Conservation (phyloP, 495 filamentous ascomycete genomes). For the Hypoxylon lenormandii region DNA sequence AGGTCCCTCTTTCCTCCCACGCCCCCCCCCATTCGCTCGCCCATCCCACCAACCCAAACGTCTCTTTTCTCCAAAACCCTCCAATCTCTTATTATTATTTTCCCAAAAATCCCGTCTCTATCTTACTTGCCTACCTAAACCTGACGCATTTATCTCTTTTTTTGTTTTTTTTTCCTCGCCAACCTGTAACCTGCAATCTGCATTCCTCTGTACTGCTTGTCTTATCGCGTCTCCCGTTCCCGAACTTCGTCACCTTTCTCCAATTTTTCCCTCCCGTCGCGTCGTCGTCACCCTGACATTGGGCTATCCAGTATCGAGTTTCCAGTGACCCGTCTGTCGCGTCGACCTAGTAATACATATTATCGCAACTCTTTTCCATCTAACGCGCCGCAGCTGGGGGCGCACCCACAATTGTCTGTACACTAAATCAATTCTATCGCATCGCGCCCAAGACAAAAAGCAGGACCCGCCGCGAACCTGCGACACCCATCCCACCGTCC, state of each 20-base stretch:
- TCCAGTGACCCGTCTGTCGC: constrained; percentile 36
- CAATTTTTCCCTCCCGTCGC: constrained; percentile 56
- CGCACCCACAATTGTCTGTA: constrained; percentile 21
- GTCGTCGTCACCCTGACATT: constrained; percentile 58
- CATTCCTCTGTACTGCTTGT: constrained; percentile 41
- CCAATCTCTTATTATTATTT: constrained; percentile 42
- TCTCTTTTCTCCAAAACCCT: constrained; percentile 37
- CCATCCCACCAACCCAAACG: constrained; percentile 30
- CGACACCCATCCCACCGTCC: constrained; percentile 45
- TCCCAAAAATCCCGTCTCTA: constrained; percentile 37
- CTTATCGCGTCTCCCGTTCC: constrained; percentile 43
- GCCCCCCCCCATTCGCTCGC: constrained; percentile 35
- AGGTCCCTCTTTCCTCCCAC: constrained; percentile 41
- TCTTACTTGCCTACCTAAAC: constrained; percentile 58
- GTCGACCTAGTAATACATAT: constrained; percentile 43
- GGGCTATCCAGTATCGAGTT: constrained; percentile 32
- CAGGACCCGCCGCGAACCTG: constrained; percentile 36
- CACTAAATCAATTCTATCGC: constrained; percentile 16
- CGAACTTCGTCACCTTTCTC: constrained; percentile 49
- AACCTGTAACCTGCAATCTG: constrained; percentile 40
- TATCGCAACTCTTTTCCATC: constrained; percentile 28
- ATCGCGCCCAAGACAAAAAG: constrained; percentile 9
- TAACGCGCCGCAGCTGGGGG: constrained; percentile 34
- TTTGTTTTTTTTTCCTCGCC: constrained; percentile 32
- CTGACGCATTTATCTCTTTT: constrained; percentile 42